Conservation (phyloP, 2,329 filamentous ascomycete genomes). For the Aureobasidium pullulans region DNA sequence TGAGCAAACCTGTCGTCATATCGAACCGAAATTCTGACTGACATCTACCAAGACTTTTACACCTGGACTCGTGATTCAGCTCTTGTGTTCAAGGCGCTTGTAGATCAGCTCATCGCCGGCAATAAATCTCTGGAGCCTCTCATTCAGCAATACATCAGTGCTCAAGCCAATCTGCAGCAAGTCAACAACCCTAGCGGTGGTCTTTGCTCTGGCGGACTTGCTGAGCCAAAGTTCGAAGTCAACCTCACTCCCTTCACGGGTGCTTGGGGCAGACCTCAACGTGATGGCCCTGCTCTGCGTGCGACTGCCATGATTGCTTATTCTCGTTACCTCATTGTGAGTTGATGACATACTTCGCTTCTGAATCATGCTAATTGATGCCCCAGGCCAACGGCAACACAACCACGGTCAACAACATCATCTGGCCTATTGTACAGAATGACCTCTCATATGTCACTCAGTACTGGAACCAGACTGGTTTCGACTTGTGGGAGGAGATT, state of each 20-base stretch:
- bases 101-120: conserved; percentile 59
- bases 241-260: conserved; percentile 52
- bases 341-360: conserved; percentile 34
- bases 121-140: conserved; percentile 50
- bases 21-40: neutral
- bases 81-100: conserved; percentile 59
- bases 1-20: conserved; percentile 25
- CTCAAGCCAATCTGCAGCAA: conserved; percentile 60
- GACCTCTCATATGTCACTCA: conserved; percentile 69
- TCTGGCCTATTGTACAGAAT: conserved; percentile 70
- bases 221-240: conserved; percentile 66
- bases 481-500: conserved; percentile 81
- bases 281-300: conserved; percentile 70
- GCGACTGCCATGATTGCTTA: conserved; percentile 68
- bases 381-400: conserved; percentile 18
- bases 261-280: conserved; percentile 72
- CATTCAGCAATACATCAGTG: conserved; percentile 61
- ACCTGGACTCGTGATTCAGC: conserved; percentile 73
- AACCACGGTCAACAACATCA: conserved; percentile 43
- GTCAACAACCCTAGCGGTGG: conserved; percentile 63
- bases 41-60: conserved; percentile 54
- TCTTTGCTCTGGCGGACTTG: conserved; percentile 48
- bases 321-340: conserved; percentile 58
- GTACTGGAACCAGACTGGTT: conserved; percentile 56
- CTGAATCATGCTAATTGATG: neutral